A percentile compares a stretch with the other conserved stretches of the same genome.
These are phyloP conservation scores for Phytophthora chlamydospora DNA, from an alignment of 352 stramenopile species.

Conservation along the genomic window DNA sequence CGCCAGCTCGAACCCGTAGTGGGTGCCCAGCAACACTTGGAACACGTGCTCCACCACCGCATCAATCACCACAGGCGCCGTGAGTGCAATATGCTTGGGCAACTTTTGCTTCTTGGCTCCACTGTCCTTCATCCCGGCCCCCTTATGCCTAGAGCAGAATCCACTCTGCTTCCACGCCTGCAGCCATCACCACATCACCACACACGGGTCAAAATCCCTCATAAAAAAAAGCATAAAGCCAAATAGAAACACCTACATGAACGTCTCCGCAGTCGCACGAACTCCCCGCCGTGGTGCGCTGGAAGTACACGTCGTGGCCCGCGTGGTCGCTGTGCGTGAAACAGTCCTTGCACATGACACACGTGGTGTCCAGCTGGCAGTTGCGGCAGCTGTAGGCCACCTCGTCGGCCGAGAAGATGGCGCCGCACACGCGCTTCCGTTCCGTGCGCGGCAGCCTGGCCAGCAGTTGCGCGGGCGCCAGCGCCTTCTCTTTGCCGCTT, in stretches of 20 bases:
- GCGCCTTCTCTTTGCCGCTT: constrained; percentile 55
- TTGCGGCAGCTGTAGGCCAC: constrained; percentile 90
- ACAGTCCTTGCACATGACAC: constrained; percentile 88
- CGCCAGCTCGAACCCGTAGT: constrained; percentile 77
- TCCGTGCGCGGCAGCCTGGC: constrained; percentile 62
- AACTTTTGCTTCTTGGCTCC: constrained; percentile 61
- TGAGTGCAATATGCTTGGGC: constrained; percentile 59
- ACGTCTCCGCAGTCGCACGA: constrained; percentile 87
- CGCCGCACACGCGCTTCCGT: constrained; percentile 80
- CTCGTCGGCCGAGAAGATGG: constrained; percentile 87
- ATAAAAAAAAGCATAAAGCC: constrained; percentile 7
- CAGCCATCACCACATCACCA: neutral
- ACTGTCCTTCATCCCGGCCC: constrained; percentile 44
- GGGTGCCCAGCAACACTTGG: constrained; percentile 62
- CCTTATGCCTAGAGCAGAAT: constrained; percentile 83
- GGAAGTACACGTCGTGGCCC: constrained; percentile 89
- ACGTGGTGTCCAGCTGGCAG: constrained; percentile 86
- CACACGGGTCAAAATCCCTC: neutral
- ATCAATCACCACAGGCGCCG: constrained; percentile 72
- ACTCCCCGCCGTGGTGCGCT: constrained; percentile 83
- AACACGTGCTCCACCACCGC: constrained; percentile 80
- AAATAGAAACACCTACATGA: constrained; percentile 50
- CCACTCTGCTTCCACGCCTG: constrained; percentile 81
- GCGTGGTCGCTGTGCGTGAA: constrained; percentile 83
- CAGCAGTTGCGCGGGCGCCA: constrained; percentile 59